Percentiles rank a stretch among this genome's conserved stretches.
Conservation (phyloP, 148 eudicot species). For the Spergularia marina region DNA sequence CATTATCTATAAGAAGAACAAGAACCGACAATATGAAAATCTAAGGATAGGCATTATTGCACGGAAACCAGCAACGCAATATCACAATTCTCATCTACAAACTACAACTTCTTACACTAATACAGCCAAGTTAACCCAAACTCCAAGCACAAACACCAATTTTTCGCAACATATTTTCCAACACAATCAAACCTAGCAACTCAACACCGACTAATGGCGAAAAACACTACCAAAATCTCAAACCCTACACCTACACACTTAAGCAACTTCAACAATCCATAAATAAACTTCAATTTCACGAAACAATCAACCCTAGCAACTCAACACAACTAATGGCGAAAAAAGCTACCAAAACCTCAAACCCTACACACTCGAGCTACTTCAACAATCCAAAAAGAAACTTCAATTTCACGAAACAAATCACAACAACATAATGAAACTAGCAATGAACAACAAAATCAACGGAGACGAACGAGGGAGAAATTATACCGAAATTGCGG, state of each 20-base stretch:
- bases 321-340: too few species aligned
- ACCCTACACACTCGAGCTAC: background rate
- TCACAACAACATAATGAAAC: background rate
- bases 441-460: background rate
- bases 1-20: background rate
- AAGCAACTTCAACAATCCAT: background rate
- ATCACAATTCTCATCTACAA: background rate
- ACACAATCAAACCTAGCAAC: too few species aligned
- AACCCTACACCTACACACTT: background rate
- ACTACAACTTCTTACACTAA: background rate
- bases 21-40: background rate
- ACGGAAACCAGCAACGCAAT: background rate
- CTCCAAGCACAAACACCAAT: too few species aligned
- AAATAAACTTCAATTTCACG: too few species aligned
- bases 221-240: background rate
- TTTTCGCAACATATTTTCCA: too few species aligned
- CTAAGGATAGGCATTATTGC: too few species aligned
- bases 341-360: background rate
- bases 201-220: too few species aligned
- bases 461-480: background rate
- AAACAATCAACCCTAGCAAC: too few species aligned
- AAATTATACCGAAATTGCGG: slow-evolving; percentile 76
- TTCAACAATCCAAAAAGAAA: background rate
- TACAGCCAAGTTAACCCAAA: too few species aligned
- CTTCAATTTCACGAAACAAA: background rate